A percentile compares a stretch with the other conserved stretches of the same genome.
Evolutionary conservation across 2,329 filamentous ascomycete genomes (phyloP).

Genomic region (Colletotrichum nymphaeae): DNA sequence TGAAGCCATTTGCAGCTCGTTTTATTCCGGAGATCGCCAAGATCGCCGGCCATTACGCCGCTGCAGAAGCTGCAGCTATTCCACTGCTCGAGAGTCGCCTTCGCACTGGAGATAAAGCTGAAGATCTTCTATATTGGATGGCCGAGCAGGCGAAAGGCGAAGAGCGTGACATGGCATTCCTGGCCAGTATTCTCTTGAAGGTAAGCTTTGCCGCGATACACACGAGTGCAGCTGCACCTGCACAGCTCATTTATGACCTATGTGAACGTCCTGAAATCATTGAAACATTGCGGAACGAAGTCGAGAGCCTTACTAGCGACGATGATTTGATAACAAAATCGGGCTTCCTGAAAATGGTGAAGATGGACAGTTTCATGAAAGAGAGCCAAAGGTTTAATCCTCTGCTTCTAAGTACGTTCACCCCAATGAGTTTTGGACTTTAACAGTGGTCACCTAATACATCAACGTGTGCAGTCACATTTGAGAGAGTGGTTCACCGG

Average conservation of each 20-base stretch:
- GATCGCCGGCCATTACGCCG: no score
- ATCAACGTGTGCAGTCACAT: no score
- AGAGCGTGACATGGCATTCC: constrained; percentile 28
- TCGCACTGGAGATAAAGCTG: no score
- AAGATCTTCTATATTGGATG: no score
- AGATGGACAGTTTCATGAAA: constrained; percentile 27
- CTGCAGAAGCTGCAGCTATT: no score
- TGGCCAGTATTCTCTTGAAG: constrained; percentile 42
- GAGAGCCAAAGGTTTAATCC: constrained; percentile 11
- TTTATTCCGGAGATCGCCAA: no score
- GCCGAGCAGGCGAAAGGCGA: no score
- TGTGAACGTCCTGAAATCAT: constrained; percentile 18
- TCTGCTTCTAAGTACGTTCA: not conserved
- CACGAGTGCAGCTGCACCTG: constrained; percentile 41
- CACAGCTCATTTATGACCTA: constrained; percentile 43
- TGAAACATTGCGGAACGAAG: constrained; percentile 6
- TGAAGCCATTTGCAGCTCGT: no score
- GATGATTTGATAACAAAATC: not conserved
- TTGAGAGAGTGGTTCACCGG: no score
- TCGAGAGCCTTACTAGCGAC: not conserved
- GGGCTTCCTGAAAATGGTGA: constrained; percentile 5
- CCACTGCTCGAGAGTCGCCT: no score
- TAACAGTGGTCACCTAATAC: no score
- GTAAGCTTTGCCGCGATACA: constrained; percentile 45
- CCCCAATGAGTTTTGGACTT: no score